A percentile compares a stretch with the other conserved stretches of the same genome.
phyloP scores from a whole-genome alignment of 2,329 filamentous ascomycete species.

The Leptographium wingfieldii region DNA sequence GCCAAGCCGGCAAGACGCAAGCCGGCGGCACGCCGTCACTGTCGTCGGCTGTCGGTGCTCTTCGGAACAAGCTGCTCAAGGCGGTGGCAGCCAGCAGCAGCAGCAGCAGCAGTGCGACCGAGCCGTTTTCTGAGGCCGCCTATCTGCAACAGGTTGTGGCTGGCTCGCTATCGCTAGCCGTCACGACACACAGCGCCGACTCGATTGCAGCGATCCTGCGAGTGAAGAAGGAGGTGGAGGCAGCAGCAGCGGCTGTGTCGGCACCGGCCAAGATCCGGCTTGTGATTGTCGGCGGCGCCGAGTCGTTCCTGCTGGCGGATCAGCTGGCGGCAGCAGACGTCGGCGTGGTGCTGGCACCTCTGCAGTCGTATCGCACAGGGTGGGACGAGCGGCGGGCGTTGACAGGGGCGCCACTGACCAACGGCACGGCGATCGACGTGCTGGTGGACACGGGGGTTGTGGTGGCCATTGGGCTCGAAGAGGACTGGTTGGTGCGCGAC shows the following conservation, averaged over 20 bases:
- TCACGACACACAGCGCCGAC: constrained; percentile 51
- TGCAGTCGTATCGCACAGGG: constrained; percentile 37
- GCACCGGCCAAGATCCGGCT: constrained; percentile 28
- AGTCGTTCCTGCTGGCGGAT: constrained; percentile 45
- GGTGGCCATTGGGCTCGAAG: constrained; percentile 44
- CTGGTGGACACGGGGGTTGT: constrained; percentile 46
- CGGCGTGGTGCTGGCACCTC: constrained; percentile 46
- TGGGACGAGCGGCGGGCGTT: constrained; percentile 54
- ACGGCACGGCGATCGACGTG: constrained; percentile 47
- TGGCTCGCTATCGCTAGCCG: constrained; percentile 40
- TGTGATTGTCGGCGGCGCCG: constrained; percentile 48
- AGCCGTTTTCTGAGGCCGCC: constrained; percentile 32
- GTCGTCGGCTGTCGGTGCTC: constrained; percentile 37
- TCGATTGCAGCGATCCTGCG: constrained; percentile 45
- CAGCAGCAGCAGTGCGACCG: constrained; percentile 3
- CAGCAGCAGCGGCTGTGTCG: constrained; percentile 15
- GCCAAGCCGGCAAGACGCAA: constrained; percentile 29
- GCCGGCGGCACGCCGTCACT: constrained; percentile 33
- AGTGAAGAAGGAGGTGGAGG: constrained; percentile 45
- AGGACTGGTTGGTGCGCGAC: constrained; percentile 51
- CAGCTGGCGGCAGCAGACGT: constrained; percentile 44
- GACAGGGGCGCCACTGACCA: constrained; percentile 52
- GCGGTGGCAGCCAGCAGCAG: constrained; percentile 24
- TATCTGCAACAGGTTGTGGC: constrained; percentile 41
- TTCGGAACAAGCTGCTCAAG: constrained; percentile 41